phyloP scores from a whole-genome alignment of 2,329 filamentous ascomycete genomes.

The Lecanicillium sp. region DNA sequence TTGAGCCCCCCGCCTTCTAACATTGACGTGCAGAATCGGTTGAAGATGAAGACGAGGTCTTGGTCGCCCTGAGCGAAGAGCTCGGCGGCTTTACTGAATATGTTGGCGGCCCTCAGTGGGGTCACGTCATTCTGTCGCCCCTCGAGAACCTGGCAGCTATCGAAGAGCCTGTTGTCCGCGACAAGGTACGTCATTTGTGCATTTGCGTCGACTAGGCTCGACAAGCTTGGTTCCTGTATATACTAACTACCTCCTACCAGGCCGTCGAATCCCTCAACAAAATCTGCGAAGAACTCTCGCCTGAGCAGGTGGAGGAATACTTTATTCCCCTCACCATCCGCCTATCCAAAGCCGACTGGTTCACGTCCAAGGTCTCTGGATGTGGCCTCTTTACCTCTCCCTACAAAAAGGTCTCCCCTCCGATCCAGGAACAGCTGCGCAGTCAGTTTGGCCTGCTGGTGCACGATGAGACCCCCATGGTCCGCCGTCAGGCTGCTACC shows the following conservation, averaged over 20 bases:
- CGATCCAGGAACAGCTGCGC: constrained; percentile 84
- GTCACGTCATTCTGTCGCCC: constrained; percentile 92
- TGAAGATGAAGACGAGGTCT: constrained; percentile 96
- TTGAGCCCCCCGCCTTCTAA: constrained; percentile 13
- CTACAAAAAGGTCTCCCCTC: constrained; percentile 81
- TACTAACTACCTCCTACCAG: too few species aligned
- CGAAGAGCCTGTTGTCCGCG: constrained; percentile 93
- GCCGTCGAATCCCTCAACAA: constrained; percentile 99
- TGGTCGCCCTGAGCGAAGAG: constrained; percentile 95
- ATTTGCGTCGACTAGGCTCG: too few species aligned
- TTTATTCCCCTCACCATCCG: constrained; percentile 94
- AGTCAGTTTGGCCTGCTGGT: constrained; percentile 90
- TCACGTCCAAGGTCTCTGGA: constrained; percentile 97
- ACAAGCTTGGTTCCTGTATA: too few species aligned
- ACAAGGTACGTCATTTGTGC: constrained; percentile 73
- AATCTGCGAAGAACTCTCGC: constrained; percentile 87
- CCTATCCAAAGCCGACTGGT: constrained; percentile 99
- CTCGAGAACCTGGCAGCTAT: constrained; percentile 97
- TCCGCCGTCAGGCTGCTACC: constrained; percentile 91
- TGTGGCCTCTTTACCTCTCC: constrained; percentile 91
- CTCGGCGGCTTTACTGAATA: constrained; percentile 96
- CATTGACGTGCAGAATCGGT: constrained; percentile 68
- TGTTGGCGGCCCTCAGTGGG: constrained; percentile 87
- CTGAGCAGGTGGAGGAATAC: constrained; percentile 91
- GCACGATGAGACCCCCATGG: constrained; percentile 98